Evolutionary conservation across 345 rosid species (phyloP).

Genomic region (Linum lewisii): DNA sequence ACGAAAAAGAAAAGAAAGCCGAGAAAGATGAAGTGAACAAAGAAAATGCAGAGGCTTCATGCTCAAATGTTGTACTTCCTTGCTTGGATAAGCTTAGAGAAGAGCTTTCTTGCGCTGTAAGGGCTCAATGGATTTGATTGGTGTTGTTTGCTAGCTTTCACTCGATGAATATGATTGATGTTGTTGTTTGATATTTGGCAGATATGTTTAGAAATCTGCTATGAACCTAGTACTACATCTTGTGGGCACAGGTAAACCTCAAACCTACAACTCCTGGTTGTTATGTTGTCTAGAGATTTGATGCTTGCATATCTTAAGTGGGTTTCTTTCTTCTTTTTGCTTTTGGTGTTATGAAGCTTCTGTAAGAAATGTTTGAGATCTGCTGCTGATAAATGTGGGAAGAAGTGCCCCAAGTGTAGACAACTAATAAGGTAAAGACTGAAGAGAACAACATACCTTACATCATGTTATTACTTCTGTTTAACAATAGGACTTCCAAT

Average conservation of each 20-base stretch:
- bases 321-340: constrained; percentile 4
- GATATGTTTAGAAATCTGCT: constrained; percentile 94
- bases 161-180: background rate
- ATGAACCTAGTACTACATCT: constrained; percentile 87
- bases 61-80: background rate
- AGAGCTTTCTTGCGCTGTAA: constrained; percentile 67
- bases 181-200: constrained; percentile 19
- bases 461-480: background rate
- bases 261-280: background rate
- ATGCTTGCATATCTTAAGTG: background rate
- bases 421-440: constrained; percentile 64
- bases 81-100: background rate
- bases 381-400: constrained; percentile 89
- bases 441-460: background rate
- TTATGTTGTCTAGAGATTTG: background rate
- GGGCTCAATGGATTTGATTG: constrained; percentile 11
- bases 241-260: constrained; percentile 78
- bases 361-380: constrained; percentile 78
- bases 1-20: background rate
- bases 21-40: background rate
- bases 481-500: background rate
- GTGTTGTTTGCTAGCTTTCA: background rate
- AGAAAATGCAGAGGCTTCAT: background rate
- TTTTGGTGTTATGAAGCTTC: constrained; percentile 33
- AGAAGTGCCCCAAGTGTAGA: constrained; percentile 85